phyloP scores from a whole-genome alignment of 208 protist species.

The Leishmania mexicana region DNA sequence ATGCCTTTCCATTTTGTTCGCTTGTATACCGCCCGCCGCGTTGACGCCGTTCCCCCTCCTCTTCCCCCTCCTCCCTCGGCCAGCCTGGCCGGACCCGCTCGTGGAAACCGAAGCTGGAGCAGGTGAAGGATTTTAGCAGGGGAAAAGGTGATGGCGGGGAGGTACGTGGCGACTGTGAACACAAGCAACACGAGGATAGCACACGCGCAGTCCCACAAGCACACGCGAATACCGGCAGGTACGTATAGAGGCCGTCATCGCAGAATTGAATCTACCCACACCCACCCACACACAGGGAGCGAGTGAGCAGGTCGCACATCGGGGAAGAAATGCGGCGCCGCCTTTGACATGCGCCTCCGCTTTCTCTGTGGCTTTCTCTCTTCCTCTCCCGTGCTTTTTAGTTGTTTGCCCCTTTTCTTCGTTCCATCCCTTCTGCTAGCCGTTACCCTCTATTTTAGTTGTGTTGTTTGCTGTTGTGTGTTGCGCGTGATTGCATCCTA shows the following conservation, averaged over 20 bases:
- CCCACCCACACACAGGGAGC: background rate
- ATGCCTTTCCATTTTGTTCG: conserved; percentile 5
- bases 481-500: background rate
- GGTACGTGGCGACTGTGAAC: background rate
- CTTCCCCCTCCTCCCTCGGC: too few relatives aligned
- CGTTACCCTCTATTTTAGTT: background rate
- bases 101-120: background rate
- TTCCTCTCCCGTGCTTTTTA: background rate
- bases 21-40: background rate
- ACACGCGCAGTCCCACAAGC: background rate
- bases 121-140: background rate
- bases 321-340: background rate
- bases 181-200: background rate
- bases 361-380: conserved; percentile 1
- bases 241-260: background rate
- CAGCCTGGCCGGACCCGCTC: background rate
- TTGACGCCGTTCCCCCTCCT: background rate
- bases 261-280: background rate
- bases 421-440: background rate
- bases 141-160: too few relatives aligned
- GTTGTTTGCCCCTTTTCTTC: background rate
- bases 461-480: too few relatives aligned
- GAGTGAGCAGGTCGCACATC: background rate
- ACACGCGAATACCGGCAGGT: background rate
- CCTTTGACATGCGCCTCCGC: background rate